Conservation (phyloP, 768 basidiomycete genomes). For the Pleurotus ostreatus region DNA sequence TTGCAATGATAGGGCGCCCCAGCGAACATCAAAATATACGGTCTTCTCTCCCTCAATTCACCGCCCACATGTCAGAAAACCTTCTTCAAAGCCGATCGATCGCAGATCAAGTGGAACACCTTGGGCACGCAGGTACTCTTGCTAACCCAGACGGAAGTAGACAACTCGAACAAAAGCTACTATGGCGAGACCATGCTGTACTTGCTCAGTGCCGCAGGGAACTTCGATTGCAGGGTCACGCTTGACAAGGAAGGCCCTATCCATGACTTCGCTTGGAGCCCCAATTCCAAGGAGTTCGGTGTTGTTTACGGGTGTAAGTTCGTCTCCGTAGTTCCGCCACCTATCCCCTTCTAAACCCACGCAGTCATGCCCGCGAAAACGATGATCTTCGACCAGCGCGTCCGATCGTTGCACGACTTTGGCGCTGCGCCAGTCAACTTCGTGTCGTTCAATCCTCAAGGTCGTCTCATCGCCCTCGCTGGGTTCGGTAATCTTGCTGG, state of each 20-base stretch:
- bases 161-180: constrained; percentile 95
- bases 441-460: constrained; percentile 92
- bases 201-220: constrained; percentile 86
- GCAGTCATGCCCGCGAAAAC: constrained; percentile 94
- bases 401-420: constrained; percentile 85
- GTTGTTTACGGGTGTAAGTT: constrained; percentile 94
- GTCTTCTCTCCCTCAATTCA: constrained; percentile 55
- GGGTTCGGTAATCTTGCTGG: constrained; percentile 98
- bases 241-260: constrained; percentile 97
- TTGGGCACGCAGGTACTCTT: constrained; percentile 90
- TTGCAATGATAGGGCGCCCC: constrained; percentile 64
- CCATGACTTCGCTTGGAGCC: constrained; percentile 95
- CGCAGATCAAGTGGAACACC: constrained; percentile 94
- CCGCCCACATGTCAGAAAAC: constrained; percentile 81
- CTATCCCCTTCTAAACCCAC: too few relatives aligned
- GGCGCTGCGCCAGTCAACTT: constrained; percentile 89
- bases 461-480: constrained; percentile 80
- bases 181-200: constrained; percentile 98
- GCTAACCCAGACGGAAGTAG: constrained; percentile 93
- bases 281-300: constrained; percentile 94
- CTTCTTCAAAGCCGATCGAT: constrained; percentile 94
- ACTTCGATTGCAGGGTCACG: constrained; percentile 86
- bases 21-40: constrained; percentile 82
- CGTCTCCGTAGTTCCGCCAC: neutral
- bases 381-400: constrained; percentile 88